phyloP scores from a whole-genome alignment of 2,329 filamentous ascomycete species.

The Alternaria solani region DNA sequence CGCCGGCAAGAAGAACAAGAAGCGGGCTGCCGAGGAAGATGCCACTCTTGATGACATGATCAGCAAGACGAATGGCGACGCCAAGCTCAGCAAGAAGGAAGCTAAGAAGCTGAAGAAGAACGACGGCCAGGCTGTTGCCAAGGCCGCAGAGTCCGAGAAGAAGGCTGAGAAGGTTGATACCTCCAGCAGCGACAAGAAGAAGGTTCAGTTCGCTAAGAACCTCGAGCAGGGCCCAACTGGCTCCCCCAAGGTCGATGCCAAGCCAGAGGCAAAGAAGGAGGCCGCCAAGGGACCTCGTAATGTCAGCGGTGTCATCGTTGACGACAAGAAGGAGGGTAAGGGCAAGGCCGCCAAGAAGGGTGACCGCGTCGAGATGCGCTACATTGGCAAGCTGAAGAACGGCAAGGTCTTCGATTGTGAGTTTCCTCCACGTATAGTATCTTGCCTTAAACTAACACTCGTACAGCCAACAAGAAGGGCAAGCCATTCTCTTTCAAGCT shows the following conservation, averaged over 20 bases:
- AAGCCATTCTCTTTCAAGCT: constrained; percentile 97
- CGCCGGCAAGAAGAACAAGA: constrained; percentile 73
- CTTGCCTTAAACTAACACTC: constrained; percentile 25
- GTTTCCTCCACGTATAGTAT: constrained; percentile 47
- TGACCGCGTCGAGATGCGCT: constrained; percentile 90
- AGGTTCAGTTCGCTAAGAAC: constrained; percentile 99
- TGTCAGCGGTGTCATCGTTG: constrained; percentile 87
- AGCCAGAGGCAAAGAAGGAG: constrained; percentile 60
- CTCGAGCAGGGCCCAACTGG: constrained; percentile 92
- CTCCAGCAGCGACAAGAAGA: constrained; percentile 72
- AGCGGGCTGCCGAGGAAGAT: constrained; percentile 76
- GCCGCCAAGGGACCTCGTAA: constrained; percentile 70
- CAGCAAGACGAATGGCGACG: constrained; percentile 73
- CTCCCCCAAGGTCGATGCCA: constrained; percentile 57
- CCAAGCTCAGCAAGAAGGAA: constrained; percentile 93
- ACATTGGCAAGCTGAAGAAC: constrained; percentile 93
- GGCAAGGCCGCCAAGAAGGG: constrained; percentile 89
- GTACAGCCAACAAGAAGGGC: constrained; percentile 95
- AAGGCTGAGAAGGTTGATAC: constrained; percentile 60
- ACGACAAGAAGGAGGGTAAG: constrained; percentile 91
- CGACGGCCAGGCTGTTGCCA: constrained; percentile 80
- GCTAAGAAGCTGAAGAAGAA: constrained; percentile 99
- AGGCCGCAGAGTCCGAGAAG: constrained; percentile 61
- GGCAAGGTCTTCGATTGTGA: constrained; percentile 94
- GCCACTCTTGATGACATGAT: constrained; percentile 82